Evolutionary conservation across 164 flowering plant genomes (phyloP), one percentile per base, ranked within the genome.

Genomic region (Vitis labrusca): DNA sequence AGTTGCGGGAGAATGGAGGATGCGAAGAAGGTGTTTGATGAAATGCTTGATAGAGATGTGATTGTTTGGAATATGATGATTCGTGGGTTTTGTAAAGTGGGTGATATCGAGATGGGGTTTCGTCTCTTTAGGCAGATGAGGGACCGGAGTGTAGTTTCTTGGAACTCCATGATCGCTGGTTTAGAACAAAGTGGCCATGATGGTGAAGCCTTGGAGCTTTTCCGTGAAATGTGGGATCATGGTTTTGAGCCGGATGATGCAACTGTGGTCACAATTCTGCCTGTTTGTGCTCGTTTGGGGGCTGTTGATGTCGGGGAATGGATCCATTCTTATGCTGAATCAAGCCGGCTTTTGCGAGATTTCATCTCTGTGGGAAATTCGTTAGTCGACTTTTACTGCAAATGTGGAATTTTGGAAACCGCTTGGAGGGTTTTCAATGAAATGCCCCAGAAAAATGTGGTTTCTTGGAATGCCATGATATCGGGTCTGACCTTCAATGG

Each of bases 391-490:
- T 87, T 85, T 67, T 84, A 85, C 71, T 80, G 86, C 63, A 94
- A 94, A 66, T 85, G 86, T 71, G 97, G 94, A 32, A 78, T 77
- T 61, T 55, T 87, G 67, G 88, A 78, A 19, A 74, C 71, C 16
- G 91, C 94, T 30, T 59, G 49, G 1, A 67, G 10, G 63, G 65
- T 85, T 30, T 90, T 94, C 55, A 32, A 73, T 11, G 79, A 78
- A 48, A 90, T 92, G 85, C 83, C 86, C 51, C 56, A 51, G 12
- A 94, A 80, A 76, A 91, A 84, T 76, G 86, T 89, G 15, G 80
- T 91, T 69, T 84, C 98, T n/a, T 93, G 93, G 94, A 93, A 91
- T 69, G 54, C 86, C 10, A 73, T 91, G 86, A 88, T 91, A 14
- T 81, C 89, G 0, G 93, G 97, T n/a, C 57, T 86, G 71, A 91